A percentile compares a stretch with the other conserved stretches of the same genome.
Evolutionary conservation across 495 filamentous ascomycete species (phyloP).

Genomic region (Aspergillus biplanus): DNA sequence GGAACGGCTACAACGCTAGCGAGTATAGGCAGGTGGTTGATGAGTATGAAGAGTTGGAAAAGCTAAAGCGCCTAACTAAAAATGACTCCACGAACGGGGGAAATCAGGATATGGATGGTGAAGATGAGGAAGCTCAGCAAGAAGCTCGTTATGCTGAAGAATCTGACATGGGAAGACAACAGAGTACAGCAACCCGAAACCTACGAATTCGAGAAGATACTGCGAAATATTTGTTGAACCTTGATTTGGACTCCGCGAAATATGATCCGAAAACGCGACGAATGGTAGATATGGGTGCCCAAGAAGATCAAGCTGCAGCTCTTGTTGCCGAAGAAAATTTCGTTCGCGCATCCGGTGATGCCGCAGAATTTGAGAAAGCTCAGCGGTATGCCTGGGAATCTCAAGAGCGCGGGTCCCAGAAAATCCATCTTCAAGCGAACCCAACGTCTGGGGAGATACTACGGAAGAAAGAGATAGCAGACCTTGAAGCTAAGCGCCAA

Average conservation of each 20-base stretch:
- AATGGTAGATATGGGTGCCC: constrained; percentile 88
- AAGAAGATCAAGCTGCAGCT: constrained; percentile 78
- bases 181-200: constrained; percentile 87
- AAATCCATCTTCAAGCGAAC: constrained; percentile 91
- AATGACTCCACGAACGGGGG: constrained; percentile 42
- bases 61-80: constrained; percentile 66
- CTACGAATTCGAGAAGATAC: constrained; percentile 94
- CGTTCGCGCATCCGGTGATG: constrained; percentile 87
- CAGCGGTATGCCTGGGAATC: constrained; percentile 93
- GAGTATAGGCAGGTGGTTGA: constrained; percentile 86
- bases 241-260: constrained; percentile 94
- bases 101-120: constrained; percentile 52
- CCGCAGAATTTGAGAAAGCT: constrained; percentile 90
- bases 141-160: constrained; percentile 90
- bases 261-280: constrained; percentile 97
- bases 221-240: constrained; percentile 94
- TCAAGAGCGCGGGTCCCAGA: constrained; percentile 76
- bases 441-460: constrained; percentile 87
- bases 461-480: constrained; percentile 76
- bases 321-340: constrained; percentile 95
- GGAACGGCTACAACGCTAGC: constrained; percentile 92
- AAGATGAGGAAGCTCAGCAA: constrained; percentile 56
- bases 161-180: constrained; percentile 92
- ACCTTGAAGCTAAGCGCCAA: constrained; percentile 66
- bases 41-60: constrained; percentile 85